Evolutionary conservation across 108 stramenopile species (phyloP).

Genomic region (Conticribra weissflogii): DNA sequence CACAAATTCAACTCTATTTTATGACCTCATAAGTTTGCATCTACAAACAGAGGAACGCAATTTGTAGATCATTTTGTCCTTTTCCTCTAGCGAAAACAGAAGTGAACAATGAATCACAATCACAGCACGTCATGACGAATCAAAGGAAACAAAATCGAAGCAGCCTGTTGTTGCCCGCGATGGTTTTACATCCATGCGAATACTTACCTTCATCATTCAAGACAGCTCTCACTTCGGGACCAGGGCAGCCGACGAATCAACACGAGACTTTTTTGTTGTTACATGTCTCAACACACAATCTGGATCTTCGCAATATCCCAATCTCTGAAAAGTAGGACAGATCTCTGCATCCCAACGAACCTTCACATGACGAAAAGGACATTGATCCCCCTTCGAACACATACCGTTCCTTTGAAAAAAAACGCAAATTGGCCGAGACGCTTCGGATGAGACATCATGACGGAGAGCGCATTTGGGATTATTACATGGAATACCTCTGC

Average conservation of each 20-base stretch:
- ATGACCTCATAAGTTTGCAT: too few relatives aligned
- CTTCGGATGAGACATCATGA: conserved; percentile 76
- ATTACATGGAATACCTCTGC: conserved; percentile 68
- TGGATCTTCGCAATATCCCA: conserved; percentile 68
- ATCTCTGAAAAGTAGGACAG: conserved; percentile 66
- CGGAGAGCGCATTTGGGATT: conserved; percentile 66
- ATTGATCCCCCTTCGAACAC: conserved; percentile 73
- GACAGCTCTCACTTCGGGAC: background rate
- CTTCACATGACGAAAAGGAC: conserved; percentile 80
- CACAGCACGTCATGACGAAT: too few relatives aligned
- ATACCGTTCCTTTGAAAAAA: conserved; percentile 81
- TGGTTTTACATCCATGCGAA: background rate
- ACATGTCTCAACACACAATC: conserved; percentile 64
- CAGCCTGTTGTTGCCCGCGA: background rate
- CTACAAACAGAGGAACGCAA: too few relatives aligned
- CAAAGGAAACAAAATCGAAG: too few relatives aligned
- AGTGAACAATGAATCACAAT: too few relatives aligned
- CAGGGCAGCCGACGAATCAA: background rate
- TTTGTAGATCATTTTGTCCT: too few relatives aligned
- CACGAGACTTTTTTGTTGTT: conserved; percentile 11
- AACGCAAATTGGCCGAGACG: conserved; percentile 73
- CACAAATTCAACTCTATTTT: too few relatives aligned
- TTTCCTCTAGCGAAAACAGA: too few relatives aligned
- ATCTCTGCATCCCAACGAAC: conserved; percentile 56
- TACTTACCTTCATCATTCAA: background rate